phyloP scores from a whole-genome alignment of 768 basidiomycete species.

The Lactifluus volemus region DNA sequence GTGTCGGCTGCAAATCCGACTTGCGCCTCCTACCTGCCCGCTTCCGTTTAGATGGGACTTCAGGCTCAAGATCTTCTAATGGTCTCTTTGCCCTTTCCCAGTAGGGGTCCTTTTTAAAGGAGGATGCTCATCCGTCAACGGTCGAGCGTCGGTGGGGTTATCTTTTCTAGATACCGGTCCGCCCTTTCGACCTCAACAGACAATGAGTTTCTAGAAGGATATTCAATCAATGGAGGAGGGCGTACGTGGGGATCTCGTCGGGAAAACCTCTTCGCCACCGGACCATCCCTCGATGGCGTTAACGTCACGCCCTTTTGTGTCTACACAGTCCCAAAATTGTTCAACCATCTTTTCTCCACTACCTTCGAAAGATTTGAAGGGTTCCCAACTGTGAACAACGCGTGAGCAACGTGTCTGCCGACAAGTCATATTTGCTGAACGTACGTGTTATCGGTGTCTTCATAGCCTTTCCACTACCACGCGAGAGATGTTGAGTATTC shows the following conservation, averaged over 20 bases:
- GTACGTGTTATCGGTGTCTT: constrained; percentile 17
- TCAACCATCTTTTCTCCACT: constrained; percentile 8
- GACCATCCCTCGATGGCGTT: constrained; percentile 11
- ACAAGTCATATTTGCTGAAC: not conserved
- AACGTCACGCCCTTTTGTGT: constrained; percentile 11
- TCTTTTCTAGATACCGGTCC: not conserved
- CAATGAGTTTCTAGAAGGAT: not conserved
- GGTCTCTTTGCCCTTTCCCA: constrained; percentile 1
- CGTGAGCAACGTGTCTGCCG: not conserved
- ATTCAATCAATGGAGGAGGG: not conserved
- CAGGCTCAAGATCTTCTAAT: not conserved
- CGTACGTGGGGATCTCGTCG: constrained; percentile 15
- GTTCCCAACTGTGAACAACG: constrained; percentile 16
- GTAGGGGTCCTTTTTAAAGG: not conserved
- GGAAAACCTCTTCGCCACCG: constrained; percentile 17
- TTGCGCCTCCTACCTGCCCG: constrained; percentile 4
- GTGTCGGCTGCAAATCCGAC: not conserved
- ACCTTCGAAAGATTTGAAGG: constrained; percentile 14
- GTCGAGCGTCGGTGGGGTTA: not conserved
- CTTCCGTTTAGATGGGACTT: constrained; percentile 4
- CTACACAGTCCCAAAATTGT: constrained; percentile 18
- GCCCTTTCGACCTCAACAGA: constrained; percentile 3
- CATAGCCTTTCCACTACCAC: constrained; percentile 19
- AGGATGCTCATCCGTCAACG: not conserved
- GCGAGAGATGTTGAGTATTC: not conserved